Evolutionary conservation across 257 asterid species (phyloP).

Genomic region (Solanum bulbocastanum): DNA sequence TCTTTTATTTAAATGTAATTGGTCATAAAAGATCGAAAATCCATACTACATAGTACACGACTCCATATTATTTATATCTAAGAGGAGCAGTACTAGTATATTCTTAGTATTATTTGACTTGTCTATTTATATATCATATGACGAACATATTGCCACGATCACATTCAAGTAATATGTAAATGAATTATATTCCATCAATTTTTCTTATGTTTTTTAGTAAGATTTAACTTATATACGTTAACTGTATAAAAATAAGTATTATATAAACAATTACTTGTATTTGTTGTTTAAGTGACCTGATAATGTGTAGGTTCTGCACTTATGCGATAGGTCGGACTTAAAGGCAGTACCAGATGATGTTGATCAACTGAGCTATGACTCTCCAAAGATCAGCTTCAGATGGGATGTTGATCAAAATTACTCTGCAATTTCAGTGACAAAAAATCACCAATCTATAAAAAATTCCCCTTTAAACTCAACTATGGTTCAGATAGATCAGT

Average conservation of each 20-base stretch:
- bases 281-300: neutral
- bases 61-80: neutral
- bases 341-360: slow-evolving; percentile 42
- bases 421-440: slow-evolving; percentile 34
- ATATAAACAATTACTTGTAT: neutral
- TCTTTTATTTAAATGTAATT: neutral
- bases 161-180: neutral
- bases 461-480: slow-evolving; percentile 27
- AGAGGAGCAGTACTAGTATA: neutral
- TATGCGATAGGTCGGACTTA: slow-evolving; percentile 25
- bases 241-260: neutral
- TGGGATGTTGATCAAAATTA: slow-evolving; percentile 64
- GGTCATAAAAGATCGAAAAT: neutral
- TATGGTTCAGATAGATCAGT: slow-evolving; percentile 23
- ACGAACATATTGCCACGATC: neutral
- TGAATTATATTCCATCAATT: neutral
- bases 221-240: neutral
- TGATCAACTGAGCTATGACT: slow-evolving; percentile 48
- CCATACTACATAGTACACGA: neutral
- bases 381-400: slow-evolving; percentile 73
- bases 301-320: slow-evolving; percentile 37
- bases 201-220: neutral
- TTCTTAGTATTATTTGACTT: neutral
- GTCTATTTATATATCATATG: neutral
- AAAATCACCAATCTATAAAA: slow-evolving; percentile 8